Evolutionary conservation across 2,329 filamentous ascomycete species (phyloP).

Genomic region (Aspergillus unguis): DNA sequence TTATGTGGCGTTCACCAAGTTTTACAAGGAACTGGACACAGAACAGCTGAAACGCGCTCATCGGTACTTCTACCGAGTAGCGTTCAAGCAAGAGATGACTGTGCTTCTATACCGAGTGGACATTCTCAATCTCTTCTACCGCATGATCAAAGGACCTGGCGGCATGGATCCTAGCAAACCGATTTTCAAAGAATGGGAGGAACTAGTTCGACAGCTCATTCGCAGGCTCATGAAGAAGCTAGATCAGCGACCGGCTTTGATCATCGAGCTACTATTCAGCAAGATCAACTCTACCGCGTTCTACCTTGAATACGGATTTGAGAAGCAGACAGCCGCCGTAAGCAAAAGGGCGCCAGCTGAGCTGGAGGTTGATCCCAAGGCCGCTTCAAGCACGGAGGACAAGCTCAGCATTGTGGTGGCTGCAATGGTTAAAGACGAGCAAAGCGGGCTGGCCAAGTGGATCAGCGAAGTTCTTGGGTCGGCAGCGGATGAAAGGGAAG

Average conservation of each 20-base stretch:
- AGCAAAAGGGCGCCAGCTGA: constrained; percentile 71
- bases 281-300: constrained; percentile 80
- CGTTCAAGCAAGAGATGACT: constrained; percentile 90
- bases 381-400: constrained; percentile 60
- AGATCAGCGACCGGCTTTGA: constrained; percentile 75
- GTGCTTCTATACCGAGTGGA: constrained; percentile 88
- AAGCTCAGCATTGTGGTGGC: constrained; percentile 78
- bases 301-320: constrained; percentile 87
- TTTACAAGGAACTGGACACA: constrained; percentile 74
- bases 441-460: constrained; percentile 76
- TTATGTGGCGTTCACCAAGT: constrained; percentile 74
- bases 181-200: constrained; percentile 86
- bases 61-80: constrained; percentile 88
- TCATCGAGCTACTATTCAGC: constrained; percentile 91
- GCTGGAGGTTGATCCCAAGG: constrained; percentile 72
- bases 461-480: constrained; percentile 67
- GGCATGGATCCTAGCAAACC: constrained; percentile 64
- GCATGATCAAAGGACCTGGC: constrained; percentile 85
- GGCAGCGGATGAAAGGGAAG: constrained; percentile 68
- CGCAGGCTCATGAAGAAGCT: constrained; percentile 79
- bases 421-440: constrained; percentile 73
- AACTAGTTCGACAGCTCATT: constrained; percentile 79
- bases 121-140: constrained; percentile 81
- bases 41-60: constrained; percentile 87
- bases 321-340: constrained; percentile 68